A percentile compares a stretch with the other conserved stretches of the same genome.
Conservation (phyloP, 352 stramenopile genomes). For the Globisporangium splendens region DNA sequence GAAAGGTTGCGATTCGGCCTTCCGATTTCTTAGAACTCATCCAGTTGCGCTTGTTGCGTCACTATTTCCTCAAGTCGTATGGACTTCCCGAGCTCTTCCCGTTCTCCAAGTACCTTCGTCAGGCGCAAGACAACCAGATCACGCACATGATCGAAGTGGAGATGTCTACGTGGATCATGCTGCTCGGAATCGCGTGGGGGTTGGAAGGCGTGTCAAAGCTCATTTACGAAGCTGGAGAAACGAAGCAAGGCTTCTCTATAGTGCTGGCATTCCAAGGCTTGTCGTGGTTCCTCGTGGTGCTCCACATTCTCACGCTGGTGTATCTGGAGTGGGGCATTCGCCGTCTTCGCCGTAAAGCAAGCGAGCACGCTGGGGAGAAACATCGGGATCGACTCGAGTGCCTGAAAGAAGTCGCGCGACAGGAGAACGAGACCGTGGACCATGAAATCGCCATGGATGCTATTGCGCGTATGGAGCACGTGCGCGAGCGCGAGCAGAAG, state of each 20-base stretch:
- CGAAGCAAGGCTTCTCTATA: constrained; percentile 24
- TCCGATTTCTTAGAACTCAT: constrained; percentile 20
- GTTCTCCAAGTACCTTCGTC: constrained; percentile 73
- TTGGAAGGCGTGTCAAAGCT: constrained; percentile 23
- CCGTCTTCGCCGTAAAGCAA: constrained; percentile 26
- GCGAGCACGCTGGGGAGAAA: constrained; percentile 7
- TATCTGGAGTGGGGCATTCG: constrained; percentile 34
- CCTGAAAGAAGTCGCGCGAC: constrained; percentile 15
- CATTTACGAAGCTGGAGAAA: constrained; percentile 10
- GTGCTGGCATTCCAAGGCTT: constrained; percentile 33
- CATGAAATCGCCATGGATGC: constrained; percentile 25
- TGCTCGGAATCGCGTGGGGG: constrained; percentile 41
- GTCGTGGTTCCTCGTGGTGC: constrained; percentile 28
- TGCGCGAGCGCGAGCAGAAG: constrained; percentile 10
- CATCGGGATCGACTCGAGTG: constrained; percentile 13
- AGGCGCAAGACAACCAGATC: constrained; percentile 75
- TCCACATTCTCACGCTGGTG: constrained; percentile 30
- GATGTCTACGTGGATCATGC: constrained; percentile 58
- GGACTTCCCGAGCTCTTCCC: constrained; percentile 50
- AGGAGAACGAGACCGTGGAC: constrained; percentile 14
- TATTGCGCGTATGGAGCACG: constrained; percentile 22
- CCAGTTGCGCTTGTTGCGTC: constrained; percentile 34
- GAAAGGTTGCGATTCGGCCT: background rate
- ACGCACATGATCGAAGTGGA: constrained; percentile 81
- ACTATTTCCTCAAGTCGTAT: constrained; percentile 41